These are phyloP conservation scores for Telopea speciosissima DNA, from an alignment of 177 flowering plant species.

Conservation along the genomic window DNA sequence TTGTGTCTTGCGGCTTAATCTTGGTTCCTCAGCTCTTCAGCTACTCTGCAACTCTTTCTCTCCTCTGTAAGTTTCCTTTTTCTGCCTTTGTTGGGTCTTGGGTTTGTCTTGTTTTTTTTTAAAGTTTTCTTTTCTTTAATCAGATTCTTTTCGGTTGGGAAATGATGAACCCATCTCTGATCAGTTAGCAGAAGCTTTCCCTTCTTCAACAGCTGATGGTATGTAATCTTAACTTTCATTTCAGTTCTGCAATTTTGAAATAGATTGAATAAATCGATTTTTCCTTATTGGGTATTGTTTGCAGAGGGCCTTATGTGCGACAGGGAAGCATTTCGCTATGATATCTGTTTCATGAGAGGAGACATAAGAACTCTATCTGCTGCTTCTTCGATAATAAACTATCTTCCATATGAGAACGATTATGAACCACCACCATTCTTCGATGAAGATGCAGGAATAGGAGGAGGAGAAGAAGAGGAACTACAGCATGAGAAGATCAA, in stretches of 20 bases:
- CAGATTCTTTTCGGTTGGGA: conserved; percentile 21
- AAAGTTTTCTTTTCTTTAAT: neutral
- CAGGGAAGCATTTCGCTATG: conserved; percentile 53
- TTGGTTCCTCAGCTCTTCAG: conserved; percentile 18
- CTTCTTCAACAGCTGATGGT: conserved; percentile 22
- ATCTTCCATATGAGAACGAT: conserved; percentile 20
- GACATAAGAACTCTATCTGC: conserved; percentile 63
- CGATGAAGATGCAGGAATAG: conserved; percentile 1
- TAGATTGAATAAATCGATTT: neutral
- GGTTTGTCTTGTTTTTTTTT: neutral
- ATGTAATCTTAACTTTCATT: neutral
- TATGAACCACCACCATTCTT: neutral
- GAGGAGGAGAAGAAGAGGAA: conserved; percentile 17
- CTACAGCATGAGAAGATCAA: conserved; percentile 50
- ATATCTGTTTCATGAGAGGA: conserved; percentile 74
- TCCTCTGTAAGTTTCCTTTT: conserved; percentile 26
- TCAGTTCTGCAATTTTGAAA: neutral
- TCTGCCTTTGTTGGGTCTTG: neutral
- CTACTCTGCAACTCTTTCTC: conserved; percentile 6
- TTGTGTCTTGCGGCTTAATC: conserved; percentile 26
- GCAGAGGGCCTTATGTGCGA: conserved; percentile 77
- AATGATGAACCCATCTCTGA: conserved; percentile 6
- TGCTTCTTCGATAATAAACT: conserved; percentile 56
- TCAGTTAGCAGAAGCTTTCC: conserved; percentile 1
- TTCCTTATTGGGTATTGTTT: neutral